Percentiles rank a stretch among this genome's conserved stretches.
Conservation (phyloP, 2,329 filamentous ascomycete genomes). For the Aspergillus clavatus region DNA sequence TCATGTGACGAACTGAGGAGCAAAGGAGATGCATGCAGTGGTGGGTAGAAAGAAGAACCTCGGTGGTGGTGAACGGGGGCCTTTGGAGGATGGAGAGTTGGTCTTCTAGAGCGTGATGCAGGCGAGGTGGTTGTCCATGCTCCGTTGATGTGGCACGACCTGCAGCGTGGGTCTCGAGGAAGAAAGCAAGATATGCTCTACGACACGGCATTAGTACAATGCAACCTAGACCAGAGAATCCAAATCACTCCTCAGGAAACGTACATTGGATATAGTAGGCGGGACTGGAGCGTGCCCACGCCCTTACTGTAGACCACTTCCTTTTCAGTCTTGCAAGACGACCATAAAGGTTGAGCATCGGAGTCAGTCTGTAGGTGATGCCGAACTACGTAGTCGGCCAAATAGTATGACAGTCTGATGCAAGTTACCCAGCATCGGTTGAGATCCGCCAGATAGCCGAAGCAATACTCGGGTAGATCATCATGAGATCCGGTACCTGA, state of each 20-base stretch:
- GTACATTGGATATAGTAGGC: slow-evolving; percentile 20
- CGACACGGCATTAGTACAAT: no score
- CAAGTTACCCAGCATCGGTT: slow-evolving; percentile 25
- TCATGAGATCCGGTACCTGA: slow-evolving; percentile 9
- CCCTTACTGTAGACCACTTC: slow-evolving; percentile 23
- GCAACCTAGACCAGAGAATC: no score
- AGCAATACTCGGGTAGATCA: slow-evolving; percentile 22
- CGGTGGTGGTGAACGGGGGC: slow-evolving; percentile 20
- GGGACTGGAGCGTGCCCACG: slow-evolving; percentile 18
- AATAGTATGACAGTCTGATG: slow-evolving; percentile 22
- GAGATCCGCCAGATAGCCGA: slow-evolving; percentile 23
- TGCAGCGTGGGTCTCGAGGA: slow-evolving; percentile 20
- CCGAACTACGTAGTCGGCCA: slow-evolving; percentile 20
- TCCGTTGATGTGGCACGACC: slow-evolving; percentile 1
- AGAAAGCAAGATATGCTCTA: slow-evolving; percentile 23
- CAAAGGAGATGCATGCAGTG: no score
- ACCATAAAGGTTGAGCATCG: slow-evolving; percentile 14
- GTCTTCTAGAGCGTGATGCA: slow-evolving; percentile 6
- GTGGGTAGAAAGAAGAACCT: no score
- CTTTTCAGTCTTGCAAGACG: slow-evolving; percentile 22
- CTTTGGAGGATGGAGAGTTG: slow-evolving; percentile 21
- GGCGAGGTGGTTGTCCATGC: background rate
- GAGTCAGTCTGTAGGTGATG: slow-evolving; percentile 20
- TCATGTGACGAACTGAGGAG: slow-evolving; percentile 23
- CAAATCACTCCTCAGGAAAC: no score